Conservation (phyloP, 176 grass and related monocot genomes). For the Phoenix roebelenii region DNA sequence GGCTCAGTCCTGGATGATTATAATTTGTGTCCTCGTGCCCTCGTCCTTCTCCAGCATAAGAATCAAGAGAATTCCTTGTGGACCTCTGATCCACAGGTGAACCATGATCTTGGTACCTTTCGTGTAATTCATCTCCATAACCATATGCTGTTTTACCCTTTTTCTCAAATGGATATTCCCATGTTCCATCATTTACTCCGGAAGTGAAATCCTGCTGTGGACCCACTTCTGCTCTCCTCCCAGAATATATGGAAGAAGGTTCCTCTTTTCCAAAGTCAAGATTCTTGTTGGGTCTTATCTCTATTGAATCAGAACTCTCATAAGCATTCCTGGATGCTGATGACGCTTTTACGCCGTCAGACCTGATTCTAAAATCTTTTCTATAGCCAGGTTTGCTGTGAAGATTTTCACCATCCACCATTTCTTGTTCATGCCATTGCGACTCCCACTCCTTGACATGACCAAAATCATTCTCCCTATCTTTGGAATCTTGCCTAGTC, state of each 20-base stretch:
- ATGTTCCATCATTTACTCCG: slow-evolving; percentile 33
- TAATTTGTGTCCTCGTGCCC: slow-evolving; percentile 14
- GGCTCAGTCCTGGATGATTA: slow-evolving; percentile 21
- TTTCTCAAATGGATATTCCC: slow-evolving; percentile 23
- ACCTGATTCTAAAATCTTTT: slow-evolving; percentile 64
- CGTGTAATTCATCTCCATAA: slow-evolving; percentile 25
- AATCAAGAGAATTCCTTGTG: slow-evolving; percentile 23
- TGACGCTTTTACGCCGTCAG: slow-evolving; percentile 54
- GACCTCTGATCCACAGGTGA: slow-evolving; percentile 34
- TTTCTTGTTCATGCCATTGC: slow-evolving; percentile 36
- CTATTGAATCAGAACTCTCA: slow-evolving; percentile 91
- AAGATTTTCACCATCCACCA: slow-evolving; percentile 42
- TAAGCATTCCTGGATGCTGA: slow-evolving; percentile 57
- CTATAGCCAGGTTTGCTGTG: slow-evolving; percentile 44
- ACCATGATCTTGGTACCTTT: slow-evolving; percentile 22
- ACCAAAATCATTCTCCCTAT: slow-evolving; percentile 32
- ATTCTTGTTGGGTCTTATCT: slow-evolving; percentile 72
- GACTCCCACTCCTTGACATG: slow-evolving; percentile 21
- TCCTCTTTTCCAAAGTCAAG: slow-evolving; percentile 80
- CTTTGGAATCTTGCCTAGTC: slow-evolving; percentile 32
- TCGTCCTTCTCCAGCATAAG: slow-evolving; percentile 19
- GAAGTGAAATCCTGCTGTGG: slow-evolving; percentile 30
- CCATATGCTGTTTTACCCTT: slow-evolving; percentile 24
- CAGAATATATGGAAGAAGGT: slow-evolving; percentile 37
- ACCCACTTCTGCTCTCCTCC: slow-evolving; percentile 41